Conservation (phyloP, 2,329 filamentous ascomycete species). For the Trichoderma asperellum region DNA sequence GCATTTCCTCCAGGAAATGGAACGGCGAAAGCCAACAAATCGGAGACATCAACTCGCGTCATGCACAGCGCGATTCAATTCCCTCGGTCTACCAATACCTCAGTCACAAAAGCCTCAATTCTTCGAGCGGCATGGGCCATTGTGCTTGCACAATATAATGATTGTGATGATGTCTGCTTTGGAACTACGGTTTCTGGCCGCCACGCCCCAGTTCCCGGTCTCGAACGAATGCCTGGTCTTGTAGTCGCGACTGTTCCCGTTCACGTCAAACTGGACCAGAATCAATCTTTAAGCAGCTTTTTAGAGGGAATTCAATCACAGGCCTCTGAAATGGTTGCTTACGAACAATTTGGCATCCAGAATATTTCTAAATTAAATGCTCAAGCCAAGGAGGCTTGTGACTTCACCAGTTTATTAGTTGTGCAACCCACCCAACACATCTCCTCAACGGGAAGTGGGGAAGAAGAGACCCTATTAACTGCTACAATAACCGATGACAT, state of each 20-base stretch:
- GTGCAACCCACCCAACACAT: constrained; percentile 29
- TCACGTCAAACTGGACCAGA: constrained; percentile 15
- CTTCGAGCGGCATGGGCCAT: constrained; percentile 41
- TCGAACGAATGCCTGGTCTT: constrained; percentile 32
- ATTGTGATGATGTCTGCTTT: constrained; percentile 33
- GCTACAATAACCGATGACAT: constrained; percentile 4
- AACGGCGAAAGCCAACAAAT: not conserved
- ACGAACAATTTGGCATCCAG: constrained; percentile 35
- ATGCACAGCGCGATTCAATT: constrained; percentile 16
- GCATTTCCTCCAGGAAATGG: constrained; percentile 8
- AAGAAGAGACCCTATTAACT: constrained; percentile 14
- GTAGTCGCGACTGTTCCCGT: constrained; percentile 28
- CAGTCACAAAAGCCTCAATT: constrained; percentile 33
- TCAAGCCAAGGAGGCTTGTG: constrained; percentile 30
- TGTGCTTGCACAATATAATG: constrained; percentile 44
- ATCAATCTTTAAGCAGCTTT: constrained; percentile 21
- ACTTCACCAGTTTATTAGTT: constrained; percentile 34
- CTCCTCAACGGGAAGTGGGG: not conserved
- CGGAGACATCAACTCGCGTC: constrained; percentile 7
- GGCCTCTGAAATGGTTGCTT: constrained; percentile 29
- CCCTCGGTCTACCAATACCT: constrained; percentile 15
- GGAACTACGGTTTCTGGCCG: constrained; percentile 33
- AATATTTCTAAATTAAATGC: constrained; percentile 31
- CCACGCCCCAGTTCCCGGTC: constrained; percentile 31
- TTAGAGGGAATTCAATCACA: constrained; percentile 30